phyloP scores from a whole-genome alignment of 2,329 filamentous ascomycete species.

The Calycina marina region DNA sequence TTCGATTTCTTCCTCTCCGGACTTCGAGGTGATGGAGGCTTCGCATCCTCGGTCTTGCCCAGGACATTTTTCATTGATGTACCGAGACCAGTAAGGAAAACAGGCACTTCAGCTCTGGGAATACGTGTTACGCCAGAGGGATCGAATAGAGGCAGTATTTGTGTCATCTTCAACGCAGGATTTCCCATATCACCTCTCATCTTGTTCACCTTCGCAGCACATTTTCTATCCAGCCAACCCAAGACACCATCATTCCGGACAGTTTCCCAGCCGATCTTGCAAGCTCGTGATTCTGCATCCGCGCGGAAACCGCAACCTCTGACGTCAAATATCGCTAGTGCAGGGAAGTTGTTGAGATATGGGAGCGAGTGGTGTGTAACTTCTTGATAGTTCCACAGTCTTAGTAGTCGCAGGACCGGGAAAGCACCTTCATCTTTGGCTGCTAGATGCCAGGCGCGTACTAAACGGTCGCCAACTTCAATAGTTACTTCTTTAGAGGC shows the following conservation, averaged over 20 bases:
- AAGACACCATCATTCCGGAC: slow-evolving; percentile 8
- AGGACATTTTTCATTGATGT: too few species aligned
- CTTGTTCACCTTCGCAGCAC: not conserved
- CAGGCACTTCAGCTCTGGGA: slow-evolving; percentile 8
- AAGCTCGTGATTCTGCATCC: slow-evolving; percentile 3
- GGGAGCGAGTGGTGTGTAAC: slow-evolving; percentile 18
- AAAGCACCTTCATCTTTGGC: slow-evolving; percentile 17
- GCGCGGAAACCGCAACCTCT: slow-evolving; percentile 12
- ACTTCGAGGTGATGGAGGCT: not conserved
- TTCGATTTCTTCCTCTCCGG: too few species aligned
- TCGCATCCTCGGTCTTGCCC: not conserved
- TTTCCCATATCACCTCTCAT: slow-evolving; percentile 3
- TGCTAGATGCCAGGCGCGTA: slow-evolving; percentile 20
- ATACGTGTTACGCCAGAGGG: slow-evolving; percentile 8
- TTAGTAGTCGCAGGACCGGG: slow-evolving; percentile 19
- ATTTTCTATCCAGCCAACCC: not conserved
- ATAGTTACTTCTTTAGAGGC: slow-evolving; percentile 1
- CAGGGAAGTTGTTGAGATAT: slow-evolving; percentile 20
- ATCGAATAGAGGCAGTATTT: slow-evolving; percentile 5
- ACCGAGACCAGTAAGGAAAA: slow-evolving; percentile 6
- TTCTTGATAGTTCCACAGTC: slow-evolving; percentile 17
- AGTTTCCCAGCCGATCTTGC: slow-evolving; percentile 14
- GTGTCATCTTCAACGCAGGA: slow-evolving; percentile 2
- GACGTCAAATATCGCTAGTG: slow-evolving; percentile 20
- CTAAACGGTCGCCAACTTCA: slow-evolving; percentile 16